Evolutionary conservation across 2,329 filamentous ascomycete species (phyloP), one percentile per base, ranked within the genome.

Genomic region (Beauveria australis): DNA sequence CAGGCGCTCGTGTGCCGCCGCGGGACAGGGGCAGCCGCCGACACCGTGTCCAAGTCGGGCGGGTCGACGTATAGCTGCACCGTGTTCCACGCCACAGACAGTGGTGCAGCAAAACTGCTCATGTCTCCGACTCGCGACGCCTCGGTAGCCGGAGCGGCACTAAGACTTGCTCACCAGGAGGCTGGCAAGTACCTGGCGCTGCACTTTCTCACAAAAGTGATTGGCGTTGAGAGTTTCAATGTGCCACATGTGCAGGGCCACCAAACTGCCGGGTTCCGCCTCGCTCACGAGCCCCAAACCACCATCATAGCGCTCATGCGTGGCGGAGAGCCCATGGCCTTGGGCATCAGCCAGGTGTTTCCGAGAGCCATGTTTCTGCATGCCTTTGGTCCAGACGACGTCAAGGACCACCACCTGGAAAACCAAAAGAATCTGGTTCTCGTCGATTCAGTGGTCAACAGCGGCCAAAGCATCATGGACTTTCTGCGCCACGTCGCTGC

Each of bases 381-480:
- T 58, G 74, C 74, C 2, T 67, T 64, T 1, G 5, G 53, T 3
- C 69, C 76, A 0, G 58, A 67, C 0, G 78, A 86, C 41, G 64
- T 87, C 46, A 70, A 70, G 49, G 2, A 33, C 0, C 46, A 76
- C 1, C 76, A 83, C 64, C 12, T 86, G 0, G 8, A 70, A 1
- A 70, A 66, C 2, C 68, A 71, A 49, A 53, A 61, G 16, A 79
- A 72, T 0, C 66, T 86, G 1, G 64, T 87, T 1, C 68, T 87
- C 3, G 82, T 86, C 1, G 85, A 87, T 66, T 83, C 80, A 0
- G 82, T 87, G 1, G 70, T 87, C n/a, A 85, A 87, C 63, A 83
- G 66, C 33, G 82, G 84, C 5, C 76, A 75, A 55, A 76, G 79
- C 0, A 66, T 84, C 5, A 61, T 77, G 1, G 67, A 78, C 1